phyloP scores from a whole-genome alignment of 2,329 filamentous ascomycete species.

The Sclerotinia minor region DNA sequence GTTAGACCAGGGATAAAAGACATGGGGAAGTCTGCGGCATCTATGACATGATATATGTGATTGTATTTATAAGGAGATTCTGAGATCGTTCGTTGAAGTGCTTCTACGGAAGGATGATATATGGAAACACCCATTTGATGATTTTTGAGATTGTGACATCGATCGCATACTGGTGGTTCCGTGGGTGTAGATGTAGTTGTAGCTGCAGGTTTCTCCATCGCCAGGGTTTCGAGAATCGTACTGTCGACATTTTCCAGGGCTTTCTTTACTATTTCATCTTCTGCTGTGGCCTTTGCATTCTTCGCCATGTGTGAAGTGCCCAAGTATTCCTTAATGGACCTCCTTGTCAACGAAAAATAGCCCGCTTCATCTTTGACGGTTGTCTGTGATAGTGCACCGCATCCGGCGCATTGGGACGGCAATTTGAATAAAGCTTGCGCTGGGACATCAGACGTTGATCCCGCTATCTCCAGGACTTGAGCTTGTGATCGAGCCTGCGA shows the following conservation, averaged over 20 bases:
- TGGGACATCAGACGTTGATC: background rate
- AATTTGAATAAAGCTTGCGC: conserved; percentile 40
- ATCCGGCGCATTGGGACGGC: conserved; percentile 62
- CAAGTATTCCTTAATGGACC: conserved; percentile 53
- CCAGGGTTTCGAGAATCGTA: conserved; percentile 24
- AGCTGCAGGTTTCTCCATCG: conserved; percentile 21
- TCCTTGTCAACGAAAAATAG: conserved; percentile 56
- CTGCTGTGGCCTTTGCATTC: conserved; percentile 33
- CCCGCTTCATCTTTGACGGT: conserved; percentile 52
- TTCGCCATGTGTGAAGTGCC: conserved; percentile 29
- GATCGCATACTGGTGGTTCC: conserved; percentile 68
- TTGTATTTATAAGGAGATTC: conserved; percentile 90
- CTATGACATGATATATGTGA: conserved; percentile 91
- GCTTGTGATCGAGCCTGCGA: background rate
- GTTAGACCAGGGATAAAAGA: conserved; percentile 80
- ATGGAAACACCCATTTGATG: conserved; percentile 72
- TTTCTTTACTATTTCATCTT: conserved; percentile 50
- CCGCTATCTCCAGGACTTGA: background rate
- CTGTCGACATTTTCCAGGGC: conserved; percentile 35
- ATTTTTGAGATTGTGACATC: conserved; percentile 81
- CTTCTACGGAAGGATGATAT: conserved; percentile 75
- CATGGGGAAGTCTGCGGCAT: conserved; percentile 96
- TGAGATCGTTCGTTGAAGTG: conserved; percentile 78
- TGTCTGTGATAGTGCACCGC: conserved; percentile 64
- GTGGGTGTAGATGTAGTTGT: conserved; percentile 23